Evolutionary conservation across 139 green algal genomes (phyloP), one percentile per base, ranked within the genome.

Genomic region (Limnomonas spitsbergensis): DNA sequence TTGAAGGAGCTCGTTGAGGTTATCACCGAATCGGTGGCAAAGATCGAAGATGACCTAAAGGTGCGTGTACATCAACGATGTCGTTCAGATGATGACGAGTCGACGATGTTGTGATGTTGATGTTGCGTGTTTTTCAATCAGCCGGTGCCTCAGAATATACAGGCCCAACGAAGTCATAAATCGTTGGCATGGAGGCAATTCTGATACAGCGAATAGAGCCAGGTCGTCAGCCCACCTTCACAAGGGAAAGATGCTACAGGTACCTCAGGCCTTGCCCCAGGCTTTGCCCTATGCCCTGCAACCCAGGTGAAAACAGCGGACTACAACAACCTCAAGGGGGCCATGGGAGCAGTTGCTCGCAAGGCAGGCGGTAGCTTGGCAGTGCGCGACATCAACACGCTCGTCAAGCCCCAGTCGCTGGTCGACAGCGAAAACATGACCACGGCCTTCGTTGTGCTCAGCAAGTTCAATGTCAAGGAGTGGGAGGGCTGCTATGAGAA

Each of bases 31-130:
- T 90, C 85, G 7, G 81, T 98, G 6, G 76, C 80, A 27, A 93
- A 92, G 71, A 84, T 99, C 35, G 96, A 99, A 67, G 96, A 99
- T 69, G 96, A 98, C 74, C 85, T 99, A n/a, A 99, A 99, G 92
- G 92, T 96, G 75, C 20, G 47, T 29, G 20, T 61, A 20, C 83
- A 7, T 7, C 66, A 72, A 20, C 24, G 24, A 34, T 7, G 29
- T 20, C 14, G 47, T 61, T 14, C 47, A 29, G 47, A 61, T 61
- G 47, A 61, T 61, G 47, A 29, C 14, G 47, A 61, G n/a, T n/a
- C n/a, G n/a, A n/a, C n/a, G n/a, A n/a, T n/a, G n/a, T n/a, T n/a
- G n/a, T n/a, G n/a, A n/a, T n/a, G n/a, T n/a, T n/a, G n/a, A n/a
- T n/a, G n/a, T n/a, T n/a, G n/a, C n/a, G n/a, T n/a, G n/a, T n/a